These are phyloP conservation scores for Penicillium verhagenii DNA, from an alignment of 495 filamentous ascomycete genomes.

Conservation along the genomic window DNA sequence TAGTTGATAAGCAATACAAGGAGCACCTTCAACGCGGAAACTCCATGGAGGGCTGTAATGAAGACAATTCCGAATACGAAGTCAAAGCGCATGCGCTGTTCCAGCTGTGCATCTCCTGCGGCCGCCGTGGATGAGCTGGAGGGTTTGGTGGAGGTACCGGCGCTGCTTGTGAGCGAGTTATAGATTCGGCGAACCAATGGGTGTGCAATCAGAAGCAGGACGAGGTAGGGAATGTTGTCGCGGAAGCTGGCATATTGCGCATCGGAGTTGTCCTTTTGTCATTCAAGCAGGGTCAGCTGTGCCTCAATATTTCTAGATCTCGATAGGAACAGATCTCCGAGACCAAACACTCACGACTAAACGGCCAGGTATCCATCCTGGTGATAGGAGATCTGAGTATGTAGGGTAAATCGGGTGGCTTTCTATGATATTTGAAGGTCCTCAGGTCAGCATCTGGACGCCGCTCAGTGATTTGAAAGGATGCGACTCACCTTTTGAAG, in stretches of 20 bases:
- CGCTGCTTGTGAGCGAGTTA: conserved; percentile 39
- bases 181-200: conserved; percentile 74
- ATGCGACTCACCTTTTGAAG: conserved; percentile 74
- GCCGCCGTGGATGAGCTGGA: conserved; percentile 33
- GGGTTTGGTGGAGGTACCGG: conserved; percentile 7
- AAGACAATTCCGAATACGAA: conserved; percentile 78
- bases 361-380: conserved; percentile 93
- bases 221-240: conserved; percentile 79
- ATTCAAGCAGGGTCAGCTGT: conserved; percentile 11
- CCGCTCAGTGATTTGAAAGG: neutral
- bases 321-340: neutral
- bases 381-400: conserved; percentile 66
- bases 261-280: conserved; percentile 79
- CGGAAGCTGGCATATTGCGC: conserved; percentile 85
- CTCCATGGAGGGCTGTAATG: conserved; percentile 75
- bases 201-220: conserved; percentile 67
- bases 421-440: conserved; percentile 71
- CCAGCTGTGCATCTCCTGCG: conserved; percentile 63
- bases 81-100: conserved; percentile 83
- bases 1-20: conserved; percentile 80
- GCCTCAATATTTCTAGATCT: neutral
- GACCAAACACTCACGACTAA: conserved; percentile 64
- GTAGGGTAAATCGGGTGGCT: conserved; percentile 77
- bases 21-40: conserved; percentile 80
- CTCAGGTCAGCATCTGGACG: conserved; percentile 17